phyloP scores from a whole-genome alignment of 257 asterid genomes.

The Cruciata laevipes region DNA sequence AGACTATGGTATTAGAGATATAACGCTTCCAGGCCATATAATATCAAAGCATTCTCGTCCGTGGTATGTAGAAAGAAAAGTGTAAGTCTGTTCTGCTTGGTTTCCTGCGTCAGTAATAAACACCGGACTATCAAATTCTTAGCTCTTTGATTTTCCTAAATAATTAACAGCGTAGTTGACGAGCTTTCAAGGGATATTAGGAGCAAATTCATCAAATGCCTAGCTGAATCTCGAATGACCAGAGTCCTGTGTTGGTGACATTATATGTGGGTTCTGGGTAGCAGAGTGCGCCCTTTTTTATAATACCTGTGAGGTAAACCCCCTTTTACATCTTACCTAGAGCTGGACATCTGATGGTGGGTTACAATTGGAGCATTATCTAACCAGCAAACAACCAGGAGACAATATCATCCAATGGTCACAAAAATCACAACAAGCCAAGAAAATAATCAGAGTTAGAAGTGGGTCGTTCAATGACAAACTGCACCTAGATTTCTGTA shows the following conservation, averaged over 20 bases:
- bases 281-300: neutral
- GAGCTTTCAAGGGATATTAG: neutral
- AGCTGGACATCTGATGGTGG: neutral
- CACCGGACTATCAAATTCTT: neutral
- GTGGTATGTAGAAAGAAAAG: neutral
- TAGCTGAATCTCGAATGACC: neutral
- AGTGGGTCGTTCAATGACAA: no score
- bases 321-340: neutral
- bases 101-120: neutral
- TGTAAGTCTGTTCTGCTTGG: neutral
- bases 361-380: neutral
- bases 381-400: neutral
- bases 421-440: neutral
- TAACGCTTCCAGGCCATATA: neutral
- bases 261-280: neutral
- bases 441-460: neutral
- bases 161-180: no score
- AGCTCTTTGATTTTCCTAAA: neutral
- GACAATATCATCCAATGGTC: neutral
- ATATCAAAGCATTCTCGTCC: neutral
- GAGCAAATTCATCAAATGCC: neutral
- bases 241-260: neutral
- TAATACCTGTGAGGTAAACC: neutral
- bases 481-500: neutral
- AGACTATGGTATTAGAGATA: neutral